phyloP scores from a whole-genome alignment of 208 protist species.

The Leishmania amazonensis region DNA sequence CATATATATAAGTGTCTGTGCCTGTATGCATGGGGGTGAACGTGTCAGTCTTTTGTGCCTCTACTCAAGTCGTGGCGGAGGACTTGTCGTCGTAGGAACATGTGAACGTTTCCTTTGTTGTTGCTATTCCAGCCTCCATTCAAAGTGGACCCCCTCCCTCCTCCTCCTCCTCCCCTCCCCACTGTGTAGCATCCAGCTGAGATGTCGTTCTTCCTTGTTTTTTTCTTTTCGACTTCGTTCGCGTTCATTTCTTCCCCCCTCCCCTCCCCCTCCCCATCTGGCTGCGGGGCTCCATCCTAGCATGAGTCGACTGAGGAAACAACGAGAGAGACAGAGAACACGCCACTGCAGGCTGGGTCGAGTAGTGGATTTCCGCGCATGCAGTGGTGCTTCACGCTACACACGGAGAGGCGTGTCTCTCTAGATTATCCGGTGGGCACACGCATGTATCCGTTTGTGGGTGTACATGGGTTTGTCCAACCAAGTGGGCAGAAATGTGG shows the following conservation, averaged over 20 bases:
- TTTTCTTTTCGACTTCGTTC: background rate
- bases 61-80: background rate
- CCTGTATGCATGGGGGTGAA: background rate
- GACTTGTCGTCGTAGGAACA: background rate
- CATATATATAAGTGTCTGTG: background rate
- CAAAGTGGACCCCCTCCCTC: background rate
- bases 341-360: background rate
- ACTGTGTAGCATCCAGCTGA: background rate
- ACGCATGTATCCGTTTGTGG: background rate
- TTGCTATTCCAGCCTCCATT: background rate
- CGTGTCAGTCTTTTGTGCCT: background rate
- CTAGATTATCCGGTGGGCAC: background rate
- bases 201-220: background rate
- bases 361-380: background rate
- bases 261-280: background rate
- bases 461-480: background rate
- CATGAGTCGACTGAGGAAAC: background rate
- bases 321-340: background rate
- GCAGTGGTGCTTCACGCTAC: background rate
- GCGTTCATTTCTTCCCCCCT: background rate
- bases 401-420: background rate
- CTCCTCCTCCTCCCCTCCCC: background rate
- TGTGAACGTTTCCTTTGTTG: background rate
- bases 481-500: background rate
- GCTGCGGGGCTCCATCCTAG: background rate